These are phyloP conservation scores for Bipolaris bicolor DNA, from an alignment of 2,329 filamentous ascomycete species.

Conservation along the genomic window DNA sequence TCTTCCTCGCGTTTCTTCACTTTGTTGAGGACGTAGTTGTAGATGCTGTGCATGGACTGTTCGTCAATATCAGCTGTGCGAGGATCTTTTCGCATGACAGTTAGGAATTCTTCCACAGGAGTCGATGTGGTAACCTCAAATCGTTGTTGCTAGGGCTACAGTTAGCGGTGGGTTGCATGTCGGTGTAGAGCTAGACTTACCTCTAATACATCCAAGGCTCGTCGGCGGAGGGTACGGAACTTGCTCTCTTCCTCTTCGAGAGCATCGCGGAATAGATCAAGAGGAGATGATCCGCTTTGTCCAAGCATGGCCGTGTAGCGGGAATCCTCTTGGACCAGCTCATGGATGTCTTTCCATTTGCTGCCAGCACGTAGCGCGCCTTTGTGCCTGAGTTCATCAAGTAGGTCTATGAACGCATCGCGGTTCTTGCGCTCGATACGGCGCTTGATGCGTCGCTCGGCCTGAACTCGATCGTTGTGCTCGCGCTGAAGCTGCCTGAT, in stretches of 20 bases:
- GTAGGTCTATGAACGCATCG: slow-evolving; percentile 76
- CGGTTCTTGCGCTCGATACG: slow-evolving; percentile 85
- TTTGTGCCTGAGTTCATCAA: slow-evolving; percentile 73
- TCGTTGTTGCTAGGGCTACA: slow-evolving; percentile 72
- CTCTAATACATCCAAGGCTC: slow-evolving; percentile 86
- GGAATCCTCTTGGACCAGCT: slow-evolving; percentile 76
- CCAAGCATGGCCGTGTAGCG: slow-evolving; percentile 85
- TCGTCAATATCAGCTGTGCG: slow-evolving; percentile 86
- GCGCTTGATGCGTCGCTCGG: slow-evolving; percentile 79
- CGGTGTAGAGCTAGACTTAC: slow-evolving; percentile 60
- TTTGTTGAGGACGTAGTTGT: slow-evolving; percentile 87
- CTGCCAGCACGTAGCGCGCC: slow-evolving; percentile 87
- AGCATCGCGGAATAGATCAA: slow-evolving; percentile 95
- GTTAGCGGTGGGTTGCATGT: slow-evolving; percentile 13
- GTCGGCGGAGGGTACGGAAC: slow-evolving; percentile 79
- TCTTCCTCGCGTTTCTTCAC: slow-evolving; percentile 81
- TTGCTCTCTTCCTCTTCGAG: slow-evolving; percentile 91
- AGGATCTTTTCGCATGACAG: slow-evolving; percentile 81
- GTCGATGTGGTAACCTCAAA: slow-evolving; percentile 90
- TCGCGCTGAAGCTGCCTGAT: slow-evolving; percentile 89
- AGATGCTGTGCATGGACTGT: slow-evolving; percentile 80
- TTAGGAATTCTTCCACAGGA: slow-evolving; percentile 84
- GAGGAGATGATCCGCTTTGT: slow-evolving; percentile 80
- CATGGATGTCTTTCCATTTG: slow-evolving; percentile 85
- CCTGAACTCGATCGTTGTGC: slow-evolving; percentile 89